Percentiles rank a stretch among this genome's conserved stretches.
phyloP scores from a whole-genome alignment of 805 yeast species.

The Wickerhamiella vanderwaltii region DNA sequence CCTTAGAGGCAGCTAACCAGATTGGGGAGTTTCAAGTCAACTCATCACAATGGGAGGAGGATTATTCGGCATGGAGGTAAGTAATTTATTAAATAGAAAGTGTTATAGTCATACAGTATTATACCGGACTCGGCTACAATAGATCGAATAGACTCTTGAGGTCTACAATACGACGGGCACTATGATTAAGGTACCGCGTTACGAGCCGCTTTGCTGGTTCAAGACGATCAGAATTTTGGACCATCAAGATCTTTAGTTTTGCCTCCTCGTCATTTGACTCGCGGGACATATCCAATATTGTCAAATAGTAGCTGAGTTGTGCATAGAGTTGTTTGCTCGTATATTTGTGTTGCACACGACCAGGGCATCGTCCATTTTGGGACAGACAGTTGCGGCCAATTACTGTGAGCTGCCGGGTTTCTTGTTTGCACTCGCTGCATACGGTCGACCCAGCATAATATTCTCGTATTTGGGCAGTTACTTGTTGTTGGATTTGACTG shows the following conservation, averaged over 20 bases:
- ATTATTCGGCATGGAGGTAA: conserved; percentile 14
- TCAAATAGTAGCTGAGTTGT: conserved; percentile 66
- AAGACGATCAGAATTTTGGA: conserved; percentile 60
- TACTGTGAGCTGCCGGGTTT: conserved; percentile 76
- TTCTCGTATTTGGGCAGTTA: conserved; percentile 54
- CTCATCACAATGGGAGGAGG: conserved; percentile 20
- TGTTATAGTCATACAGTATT: neutral
- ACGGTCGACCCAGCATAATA: conserved; percentile 80
- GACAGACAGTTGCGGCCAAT: conserved; percentile 81
- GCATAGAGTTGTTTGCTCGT: conserved; percentile 72
- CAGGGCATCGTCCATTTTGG: conserved; percentile 50
- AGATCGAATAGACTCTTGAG: conserved; percentile 62
- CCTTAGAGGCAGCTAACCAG: conserved; percentile 17
- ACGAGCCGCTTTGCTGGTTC: conserved; percentile 44
- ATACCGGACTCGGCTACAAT: neutral
- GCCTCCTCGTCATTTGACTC: conserved; percentile 30
- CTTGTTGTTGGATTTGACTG: conserved; percentile 60
- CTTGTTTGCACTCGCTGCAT: conserved; percentile 80
- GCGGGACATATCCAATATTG: conserved; percentile 70
- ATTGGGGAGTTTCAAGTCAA: conserved; percentile 13
- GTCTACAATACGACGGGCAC: conserved; percentile 83
- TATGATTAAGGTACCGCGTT: conserved; percentile 58
- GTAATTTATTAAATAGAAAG: conserved; percentile 1
- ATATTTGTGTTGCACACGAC: conserved; percentile 67
- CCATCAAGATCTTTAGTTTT: conserved; percentile 60